Base-by-base conservation (phyloP, 805 yeast species). In the Starmera dryadoides region DNA sequence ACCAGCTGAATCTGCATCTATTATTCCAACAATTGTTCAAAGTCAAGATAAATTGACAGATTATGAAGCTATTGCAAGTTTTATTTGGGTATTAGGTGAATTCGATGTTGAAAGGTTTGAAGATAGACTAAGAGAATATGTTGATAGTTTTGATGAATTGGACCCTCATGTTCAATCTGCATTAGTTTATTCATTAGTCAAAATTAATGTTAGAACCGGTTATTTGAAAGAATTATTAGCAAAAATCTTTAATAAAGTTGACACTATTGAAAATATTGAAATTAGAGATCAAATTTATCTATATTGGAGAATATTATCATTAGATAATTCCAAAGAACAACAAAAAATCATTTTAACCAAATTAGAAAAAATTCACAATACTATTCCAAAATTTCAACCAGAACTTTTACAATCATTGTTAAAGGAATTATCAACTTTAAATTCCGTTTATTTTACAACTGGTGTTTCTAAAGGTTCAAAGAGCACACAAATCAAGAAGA, bases 401-500 rank as follows among this genome's bases (percentile, higher is more conserved):
- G 69, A 67, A 18, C 68, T 87, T 4, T 69, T 89, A 41, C 76
- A 79, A 32, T 81, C 77, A 45, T 69, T 93, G 36, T 55, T 91
- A 23, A 56, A 65, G n/a, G 95, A 91, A 55, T 63, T 91, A 40
- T 80, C 94, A 3, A 82, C 93, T 8, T 71, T 93, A 44, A 81
- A 96, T 30, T 86, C 97, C 0, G 93, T 93, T 2, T 86, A 86
- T 55, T 94, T 84, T 60, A 83, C 82, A 55, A 95, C 97, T 11
- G 77, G 85, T 5, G 68, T 40, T 47, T 56, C 63, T 19, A 65
- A 68, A 43, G 49, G 48, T 11, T 49, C 53, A n/a, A 59, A 55
- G 33, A 48, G 53, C 8, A 52, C 62, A 8, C 69, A 68, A 38
- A 68, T 69, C 32, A 75, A 75, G 42, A 80, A 79, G 40, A 68